These are phyloP conservation scores for Stephania yunnanensis DNA, from an alignment of 164 flowering plant genomes.

Conservation along the genomic window DNA sequence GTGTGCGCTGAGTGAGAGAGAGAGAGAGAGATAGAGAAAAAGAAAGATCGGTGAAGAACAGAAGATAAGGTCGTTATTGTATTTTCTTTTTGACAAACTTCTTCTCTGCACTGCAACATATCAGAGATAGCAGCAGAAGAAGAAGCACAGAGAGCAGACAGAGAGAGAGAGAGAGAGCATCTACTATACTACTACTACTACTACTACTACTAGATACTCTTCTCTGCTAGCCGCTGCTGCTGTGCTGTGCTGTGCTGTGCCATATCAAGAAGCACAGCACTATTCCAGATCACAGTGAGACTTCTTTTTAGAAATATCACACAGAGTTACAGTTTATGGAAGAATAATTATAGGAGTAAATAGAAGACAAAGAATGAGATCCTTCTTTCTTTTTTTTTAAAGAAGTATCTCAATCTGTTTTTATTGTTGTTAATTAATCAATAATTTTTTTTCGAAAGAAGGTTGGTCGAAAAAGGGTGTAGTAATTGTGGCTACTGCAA, in stretches of 20 bases:
- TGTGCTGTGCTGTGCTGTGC: not conserved
- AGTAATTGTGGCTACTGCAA: constrained; percentile 78
- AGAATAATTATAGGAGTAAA: not conserved
- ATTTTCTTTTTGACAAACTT: not conserved
- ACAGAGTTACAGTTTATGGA: no score
- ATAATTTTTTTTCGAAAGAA: no score
- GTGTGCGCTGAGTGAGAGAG: not conserved
- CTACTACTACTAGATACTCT: not conserved
- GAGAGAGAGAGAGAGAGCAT: not conserved
- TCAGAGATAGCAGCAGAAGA: constrained; percentile 8
- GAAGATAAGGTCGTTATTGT: constrained; percentile 22
- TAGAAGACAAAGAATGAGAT: not conserved
- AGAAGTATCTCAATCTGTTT: no score
- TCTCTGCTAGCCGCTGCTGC: constrained; percentile 6
- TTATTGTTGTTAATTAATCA: no score
- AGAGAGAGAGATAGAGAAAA: constrained; percentile 8
- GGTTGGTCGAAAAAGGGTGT: not conserved
- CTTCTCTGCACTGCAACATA: constrained; percentile 4
- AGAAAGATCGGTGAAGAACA: constrained; percentile 16
- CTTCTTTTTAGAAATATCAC: not conserved
- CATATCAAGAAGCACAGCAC: not conserved
- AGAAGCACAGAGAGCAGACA: not conserved
- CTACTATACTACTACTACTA: no score
- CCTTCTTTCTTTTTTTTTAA: not conserved
- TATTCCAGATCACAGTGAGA: not conserved